A percentile compares a stretch with the other conserved stretches of the same genome.
Evolutionary conservation across 169 alveolate genomes (phyloP).

Genomic region (Eimeria necatrix): DNA sequence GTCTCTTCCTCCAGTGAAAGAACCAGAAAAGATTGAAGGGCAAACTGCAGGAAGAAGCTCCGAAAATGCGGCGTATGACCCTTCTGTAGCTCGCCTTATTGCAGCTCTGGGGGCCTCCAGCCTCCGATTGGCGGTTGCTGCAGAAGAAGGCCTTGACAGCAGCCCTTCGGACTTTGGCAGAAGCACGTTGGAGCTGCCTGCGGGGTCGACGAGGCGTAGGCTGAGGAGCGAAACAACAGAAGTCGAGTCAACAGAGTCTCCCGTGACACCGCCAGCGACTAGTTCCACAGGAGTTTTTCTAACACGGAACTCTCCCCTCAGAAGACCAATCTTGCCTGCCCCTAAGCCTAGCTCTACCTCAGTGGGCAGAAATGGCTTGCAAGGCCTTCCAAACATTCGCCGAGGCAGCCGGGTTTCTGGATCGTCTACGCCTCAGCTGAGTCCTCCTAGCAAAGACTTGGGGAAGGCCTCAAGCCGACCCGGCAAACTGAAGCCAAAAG

Average conservation of each 20-base stretch:
- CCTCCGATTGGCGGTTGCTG: slow-evolving; percentile 70
- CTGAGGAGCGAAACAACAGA: neutral
- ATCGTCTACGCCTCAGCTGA: neutral
- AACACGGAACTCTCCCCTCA: neutral
- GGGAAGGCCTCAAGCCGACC: too few species aligned
- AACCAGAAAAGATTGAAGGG: neutral
- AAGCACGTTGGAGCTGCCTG: neutral
- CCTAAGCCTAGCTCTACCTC: neutral
- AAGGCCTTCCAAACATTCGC: neutral
- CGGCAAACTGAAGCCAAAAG: too few species aligned
- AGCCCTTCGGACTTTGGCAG: slow-evolving; percentile 64
- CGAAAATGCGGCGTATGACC: neutral
- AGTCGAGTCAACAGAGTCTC: neutral
- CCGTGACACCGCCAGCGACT: slow-evolving; percentile 19
- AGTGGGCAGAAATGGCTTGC: neutral
- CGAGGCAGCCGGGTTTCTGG: slow-evolving; percentile 5
- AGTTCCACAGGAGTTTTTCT: neutral
- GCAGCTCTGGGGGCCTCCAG: slow-evolving; percentile 75
- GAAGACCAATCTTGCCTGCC: neutral
- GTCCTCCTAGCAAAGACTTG: too few species aligned
- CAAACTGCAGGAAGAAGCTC: neutral
- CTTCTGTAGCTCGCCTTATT: slow-evolving; percentile 22
- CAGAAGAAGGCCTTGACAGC: slow-evolving; percentile 64
- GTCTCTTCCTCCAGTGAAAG: neutral
- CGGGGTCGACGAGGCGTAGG: neutral